Evolutionary conservation across 139 green algal genomes (phyloP).

Genomic region (Asterochloris erici): DNA sequence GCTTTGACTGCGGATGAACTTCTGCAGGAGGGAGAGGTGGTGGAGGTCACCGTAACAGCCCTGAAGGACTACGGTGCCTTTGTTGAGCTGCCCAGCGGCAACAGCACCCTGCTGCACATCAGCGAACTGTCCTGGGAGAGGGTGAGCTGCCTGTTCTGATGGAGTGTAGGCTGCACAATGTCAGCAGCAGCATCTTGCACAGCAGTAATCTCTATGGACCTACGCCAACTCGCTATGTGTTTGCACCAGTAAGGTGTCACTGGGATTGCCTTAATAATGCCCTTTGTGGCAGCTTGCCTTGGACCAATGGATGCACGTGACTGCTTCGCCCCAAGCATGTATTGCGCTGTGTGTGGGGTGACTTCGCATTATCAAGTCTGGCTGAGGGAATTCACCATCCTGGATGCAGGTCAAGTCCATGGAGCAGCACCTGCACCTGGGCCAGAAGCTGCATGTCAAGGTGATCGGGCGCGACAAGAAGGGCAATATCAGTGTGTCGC

Average conservation of each 20-base stretch:
- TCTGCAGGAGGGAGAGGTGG: slow-evolving; percentile 30
- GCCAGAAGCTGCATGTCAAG: slow-evolving; percentile 49
- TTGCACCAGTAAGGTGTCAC: too few species aligned
- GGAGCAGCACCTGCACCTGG: slow-evolving; percentile 37
- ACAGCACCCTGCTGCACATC: slow-evolving; percentile 56
- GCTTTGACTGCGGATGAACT: too few species aligned
- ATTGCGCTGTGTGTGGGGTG: too few species aligned
- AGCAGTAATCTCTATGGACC: background rate
- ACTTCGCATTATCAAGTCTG: too few species aligned
- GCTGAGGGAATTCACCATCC: too few species aligned
- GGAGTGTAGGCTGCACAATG: background rate
- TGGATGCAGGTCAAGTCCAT: slow-evolving; percentile 27
- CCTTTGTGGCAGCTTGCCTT: too few species aligned
- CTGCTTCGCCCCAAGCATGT: too few species aligned
- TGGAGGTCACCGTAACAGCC: slow-evolving; percentile 28
- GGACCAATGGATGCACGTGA: too few species aligned
- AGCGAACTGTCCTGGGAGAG: slow-evolving; percentile 34
- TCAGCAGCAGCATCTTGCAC: background rate
- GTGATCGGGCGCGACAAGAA: slow-evolving; percentile 41
- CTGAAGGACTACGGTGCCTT: slow-evolving; percentile 55
- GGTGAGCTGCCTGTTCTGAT: background rate
- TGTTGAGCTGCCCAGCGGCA: slow-evolving; percentile 34
- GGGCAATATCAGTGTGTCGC: slow-evolving; percentile 37
- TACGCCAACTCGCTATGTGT: too few species aligned
- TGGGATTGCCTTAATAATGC: too few species aligned